Base-by-base conservation (phyloP, 257 asterid genomes). In the Nyctanthes arbortristis region DNA sequence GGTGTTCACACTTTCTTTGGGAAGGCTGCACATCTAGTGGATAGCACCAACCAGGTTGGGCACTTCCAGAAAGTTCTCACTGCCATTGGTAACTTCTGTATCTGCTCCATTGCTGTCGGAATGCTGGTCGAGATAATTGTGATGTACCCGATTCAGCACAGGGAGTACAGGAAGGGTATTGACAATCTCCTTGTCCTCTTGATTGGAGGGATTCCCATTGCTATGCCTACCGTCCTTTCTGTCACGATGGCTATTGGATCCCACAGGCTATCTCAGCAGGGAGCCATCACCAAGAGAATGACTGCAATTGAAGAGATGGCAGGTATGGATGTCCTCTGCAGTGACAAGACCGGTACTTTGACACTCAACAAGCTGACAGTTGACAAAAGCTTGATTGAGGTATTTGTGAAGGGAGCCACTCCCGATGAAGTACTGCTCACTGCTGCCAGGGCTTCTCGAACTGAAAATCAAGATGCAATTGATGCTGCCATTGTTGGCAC, bases 171-270 rank as follows among this genome's bases (percentile, higher is more conserved):
- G 74, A 73, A 88, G 27, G 98, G 98, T 34, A 92, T 92, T 16
- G 96, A 92, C 60, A 92, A 92, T 71, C 86, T 92, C 56, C 85
- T 92, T 4, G 98, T 92, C 24, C 88, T 92, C 39, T 71, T 92
- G 70, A 92, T 92, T 9, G 98, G 98, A 6, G 98, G 98, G 10
- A 92, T 92, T 57, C 98, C 98, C 11, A 92, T 92, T 37, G 98
- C 98, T 29, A 92, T 92, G 98, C 98, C 98, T 1, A 92, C 98
- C 0, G 97, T 92, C 18, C 74, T 90, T 81, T 90, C 97, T 0
- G 97, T 92, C 55, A 92, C 97, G 0, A 92, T 92, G 98, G 98
- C 98, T 56, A 92, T 92, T 11, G 98, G 97, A 7, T 92, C 98
- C 11, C 98, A 92, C 79, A 86, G 92, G 83, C 85, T 92, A 25